Evolutionary conservation across 2,329 filamentous ascomycete genomes (phyloP).

Genomic region (Phialophora chinensis): DNA sequence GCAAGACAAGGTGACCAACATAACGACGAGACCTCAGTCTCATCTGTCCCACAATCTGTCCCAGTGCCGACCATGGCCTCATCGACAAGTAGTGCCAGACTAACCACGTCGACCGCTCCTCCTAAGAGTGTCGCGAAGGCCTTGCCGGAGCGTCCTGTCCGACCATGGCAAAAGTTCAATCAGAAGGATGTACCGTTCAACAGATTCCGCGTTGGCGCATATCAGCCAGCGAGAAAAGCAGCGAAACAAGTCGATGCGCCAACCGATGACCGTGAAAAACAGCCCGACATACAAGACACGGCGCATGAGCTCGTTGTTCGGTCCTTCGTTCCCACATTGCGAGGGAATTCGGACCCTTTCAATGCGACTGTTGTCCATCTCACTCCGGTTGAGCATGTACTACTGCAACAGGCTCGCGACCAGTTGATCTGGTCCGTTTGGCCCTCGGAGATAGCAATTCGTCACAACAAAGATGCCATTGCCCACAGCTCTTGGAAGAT

Average conservation of each 20-base stretch:
- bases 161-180: conserved; percentile 4
- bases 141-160: not conserved
- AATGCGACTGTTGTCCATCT: not conserved
- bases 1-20: not conserved
- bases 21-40: not conserved
- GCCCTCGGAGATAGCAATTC: conserved; percentile 8
- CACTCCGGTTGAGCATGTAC: conserved; percentile 1
- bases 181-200: conserved; percentile 8
- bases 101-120: not conserved
- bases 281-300: not conserved
- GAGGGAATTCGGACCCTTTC: conserved; percentile 5
- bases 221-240: conserved; percentile 1
- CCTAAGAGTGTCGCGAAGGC: not conserved
- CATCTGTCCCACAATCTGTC: not conserved
- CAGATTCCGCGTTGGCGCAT: not conserved
- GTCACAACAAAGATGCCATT: conserved; percentile 9
- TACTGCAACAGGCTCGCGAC: conserved; percentile 6
- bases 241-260: not conserved
- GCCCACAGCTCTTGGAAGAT: conserved; percentile 7
- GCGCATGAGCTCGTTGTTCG: not conserved
- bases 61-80: not conserved
- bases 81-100: not conserved
- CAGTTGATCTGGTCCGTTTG: conserved; percentile 4
- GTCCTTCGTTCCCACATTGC: not conserved
- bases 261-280: not conserved